Conservation (phyloP, 2,329 filamentous ascomycete genomes). For the Camillea tinctor region DNA sequence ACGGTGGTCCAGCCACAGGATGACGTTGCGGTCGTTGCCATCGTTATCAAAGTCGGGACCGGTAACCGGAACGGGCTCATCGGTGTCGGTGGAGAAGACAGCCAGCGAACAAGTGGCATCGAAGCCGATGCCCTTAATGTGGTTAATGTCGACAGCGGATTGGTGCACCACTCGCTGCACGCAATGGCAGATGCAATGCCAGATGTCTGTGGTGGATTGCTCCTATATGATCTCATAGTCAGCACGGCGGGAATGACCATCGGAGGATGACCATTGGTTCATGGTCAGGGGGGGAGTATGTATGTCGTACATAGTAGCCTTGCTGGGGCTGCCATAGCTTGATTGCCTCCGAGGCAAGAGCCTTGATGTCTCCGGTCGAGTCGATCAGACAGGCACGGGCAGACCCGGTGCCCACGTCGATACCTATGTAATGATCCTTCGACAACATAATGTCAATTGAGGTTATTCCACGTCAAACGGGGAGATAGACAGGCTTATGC, state of each 20-base stretch:
- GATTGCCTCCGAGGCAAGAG: conserved; percentile 71
- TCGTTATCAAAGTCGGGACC: conserved; percentile 80
- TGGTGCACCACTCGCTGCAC: conserved; percentile 81
- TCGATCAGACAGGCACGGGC: conserved; percentile 96
- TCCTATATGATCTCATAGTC: conserved; percentile 51
- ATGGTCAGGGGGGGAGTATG: conserved; percentile 1
- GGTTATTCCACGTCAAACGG: not conserved
- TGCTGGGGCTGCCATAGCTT: conserved; percentile 76
- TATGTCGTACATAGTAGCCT: conserved; percentile 65
- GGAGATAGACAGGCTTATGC: not conserved
- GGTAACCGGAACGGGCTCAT: conserved; percentile 88
- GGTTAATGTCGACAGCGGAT: conserved; percentile 71
- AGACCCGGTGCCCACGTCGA: conserved; percentile 95
- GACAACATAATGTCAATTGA: conserved; percentile 24
- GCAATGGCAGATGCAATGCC: conserved; percentile 88
- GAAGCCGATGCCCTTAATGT: conserved; percentile 89
- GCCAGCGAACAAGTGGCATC: conserved; percentile 97
- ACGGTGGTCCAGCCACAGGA: conserved; percentile 95
- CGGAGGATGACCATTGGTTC: conserved; percentile 3
- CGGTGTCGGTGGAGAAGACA: conserved; percentile 84
- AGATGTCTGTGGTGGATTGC: conserved; percentile 97
- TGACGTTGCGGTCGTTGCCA: conserved; percentile 87
- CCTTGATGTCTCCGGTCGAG: conserved; percentile 81
- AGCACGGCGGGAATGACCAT: too few relatives aligned
- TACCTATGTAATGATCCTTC: conserved; percentile 70